phyloP scores from a whole-genome alignment of 73 alveolate genomes.

The Symbiodinium pilosum region DNA sequence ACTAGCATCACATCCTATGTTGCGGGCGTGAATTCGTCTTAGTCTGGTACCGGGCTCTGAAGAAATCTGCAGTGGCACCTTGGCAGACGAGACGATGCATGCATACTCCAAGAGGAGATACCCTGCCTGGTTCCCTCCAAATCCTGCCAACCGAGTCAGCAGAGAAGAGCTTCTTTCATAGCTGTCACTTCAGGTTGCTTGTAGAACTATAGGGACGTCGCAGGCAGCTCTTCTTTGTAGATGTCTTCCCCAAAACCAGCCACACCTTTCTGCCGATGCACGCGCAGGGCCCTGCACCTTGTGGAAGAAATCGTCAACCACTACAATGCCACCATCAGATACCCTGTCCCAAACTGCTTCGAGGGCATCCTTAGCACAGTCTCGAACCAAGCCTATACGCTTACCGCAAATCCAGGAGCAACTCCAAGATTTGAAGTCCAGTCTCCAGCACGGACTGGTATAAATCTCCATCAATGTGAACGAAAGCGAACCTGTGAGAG shows the following conservation, averaged over 20 bases:
- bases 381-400: not conserved
- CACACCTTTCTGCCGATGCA: conserved; percentile 16
- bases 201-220: no score
- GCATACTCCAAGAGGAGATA: not conserved
- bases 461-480: conserved; percentile 65
- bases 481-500: conserved; percentile 40
- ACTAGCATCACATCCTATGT: not conserved
- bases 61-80: conserved; percentile 51
- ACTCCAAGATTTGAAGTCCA: no score
- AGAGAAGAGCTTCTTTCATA: not conserved
- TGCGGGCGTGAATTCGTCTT: no score
- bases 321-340: conserved; percentile 43
- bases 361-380: conserved; percentile 18
- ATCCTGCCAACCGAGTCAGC: not conserved
- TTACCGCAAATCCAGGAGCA: no score
- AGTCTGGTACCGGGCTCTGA: not conserved
- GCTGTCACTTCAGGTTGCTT: no score
- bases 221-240: no score
- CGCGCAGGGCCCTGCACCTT: conserved; percentile 89
- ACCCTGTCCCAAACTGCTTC: conserved; percentile 34
- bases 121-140: not conserved
- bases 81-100: not conserved
- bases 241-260: no score
- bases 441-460: conserved; percentile 50
- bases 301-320: conserved; percentile 69